phyloP scores from a whole-genome alignment of 2,329 filamentous ascomycete genomes.

The Sclerotinia spermophila region DNA sequence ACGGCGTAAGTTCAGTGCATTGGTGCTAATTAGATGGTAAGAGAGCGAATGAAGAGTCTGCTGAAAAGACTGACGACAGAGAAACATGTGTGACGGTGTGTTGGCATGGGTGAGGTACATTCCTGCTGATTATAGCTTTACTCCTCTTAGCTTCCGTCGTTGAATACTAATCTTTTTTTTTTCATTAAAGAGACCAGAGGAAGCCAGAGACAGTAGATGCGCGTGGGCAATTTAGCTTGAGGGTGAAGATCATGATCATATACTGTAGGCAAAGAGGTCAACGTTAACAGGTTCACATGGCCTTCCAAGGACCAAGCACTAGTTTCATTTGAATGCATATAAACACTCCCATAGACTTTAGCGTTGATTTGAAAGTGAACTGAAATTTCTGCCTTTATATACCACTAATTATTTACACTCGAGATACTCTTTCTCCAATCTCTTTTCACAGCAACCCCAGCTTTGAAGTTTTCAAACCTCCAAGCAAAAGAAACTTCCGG shows the following conservation, averaged over 20 bases:
- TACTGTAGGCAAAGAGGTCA: too few relatives aligned
- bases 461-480: background rate
- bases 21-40: too few relatives aligned
- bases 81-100: background rate
- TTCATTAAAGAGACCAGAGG: background rate
- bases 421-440: background rate
- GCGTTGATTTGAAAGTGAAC: background rate
- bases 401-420: background rate
- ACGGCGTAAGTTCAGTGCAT: accelerated
- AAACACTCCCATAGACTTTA: background rate
- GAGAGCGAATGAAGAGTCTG: background rate
- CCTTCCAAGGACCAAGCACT: background rate
- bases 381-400: background rate
- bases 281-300: background rate
- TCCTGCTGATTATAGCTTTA: background rate
- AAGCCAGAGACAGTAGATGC: background rate
- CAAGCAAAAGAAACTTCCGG: background rate
- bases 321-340: background rate
- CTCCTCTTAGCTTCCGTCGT: background rate
- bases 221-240: background rate
- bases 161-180: background rate
- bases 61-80: background rate
- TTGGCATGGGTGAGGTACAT: background rate
- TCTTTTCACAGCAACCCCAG: accelerated
- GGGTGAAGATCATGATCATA: background rate